A percentile compares a stretch with the other conserved stretches of the same genome.
Conservation (phyloP, 345 rosid species). For the Firmiana major region DNA sequence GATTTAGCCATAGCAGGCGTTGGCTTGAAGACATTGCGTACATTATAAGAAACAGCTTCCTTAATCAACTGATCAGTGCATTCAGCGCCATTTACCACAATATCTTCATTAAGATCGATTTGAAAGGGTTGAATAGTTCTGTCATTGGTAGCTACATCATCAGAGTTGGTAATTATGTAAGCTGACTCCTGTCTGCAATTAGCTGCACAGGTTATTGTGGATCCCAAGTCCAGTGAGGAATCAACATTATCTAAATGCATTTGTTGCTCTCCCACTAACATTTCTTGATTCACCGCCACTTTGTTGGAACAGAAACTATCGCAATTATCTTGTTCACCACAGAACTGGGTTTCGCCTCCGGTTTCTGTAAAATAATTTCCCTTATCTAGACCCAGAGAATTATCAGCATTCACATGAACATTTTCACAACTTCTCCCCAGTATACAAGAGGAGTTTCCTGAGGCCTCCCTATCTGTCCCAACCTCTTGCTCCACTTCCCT, state of each 20-base stretch:
- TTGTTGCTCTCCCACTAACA: neutral
- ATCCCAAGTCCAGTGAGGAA: neutral
- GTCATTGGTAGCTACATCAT: neutral
- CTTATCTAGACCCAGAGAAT: constrained; percentile 2
- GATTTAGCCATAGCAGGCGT: constrained; percentile 19
- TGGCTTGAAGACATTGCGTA: constrained; percentile 17
- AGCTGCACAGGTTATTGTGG: neutral
- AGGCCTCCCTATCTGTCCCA: constrained; percentile 5
- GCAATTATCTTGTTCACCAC: constrained; percentile 3
- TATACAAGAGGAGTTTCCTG: constrained; percentile 13
- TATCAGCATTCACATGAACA: constrained; percentile 8
- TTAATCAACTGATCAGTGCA: neutral
- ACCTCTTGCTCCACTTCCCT: constrained; percentile 13
- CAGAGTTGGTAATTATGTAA: neutral
- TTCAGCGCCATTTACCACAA: constrained; percentile 7
- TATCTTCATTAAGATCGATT: constrained; percentile 20
- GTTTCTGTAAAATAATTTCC: neutral
- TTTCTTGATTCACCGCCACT: neutral
- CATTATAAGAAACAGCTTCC: neutral
- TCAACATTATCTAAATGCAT: constrained; percentile 3
- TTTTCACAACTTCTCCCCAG: constrained; percentile 3
- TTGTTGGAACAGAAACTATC: neutral
- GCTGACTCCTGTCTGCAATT: neutral
- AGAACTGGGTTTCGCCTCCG: neutral
- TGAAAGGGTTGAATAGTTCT: neutral